Evolutionary conservation across 2,329 filamentous ascomycete genomes (phyloP), one percentile per base, ranked within the genome.

Genomic region (Phialophora expanda): DNA sequence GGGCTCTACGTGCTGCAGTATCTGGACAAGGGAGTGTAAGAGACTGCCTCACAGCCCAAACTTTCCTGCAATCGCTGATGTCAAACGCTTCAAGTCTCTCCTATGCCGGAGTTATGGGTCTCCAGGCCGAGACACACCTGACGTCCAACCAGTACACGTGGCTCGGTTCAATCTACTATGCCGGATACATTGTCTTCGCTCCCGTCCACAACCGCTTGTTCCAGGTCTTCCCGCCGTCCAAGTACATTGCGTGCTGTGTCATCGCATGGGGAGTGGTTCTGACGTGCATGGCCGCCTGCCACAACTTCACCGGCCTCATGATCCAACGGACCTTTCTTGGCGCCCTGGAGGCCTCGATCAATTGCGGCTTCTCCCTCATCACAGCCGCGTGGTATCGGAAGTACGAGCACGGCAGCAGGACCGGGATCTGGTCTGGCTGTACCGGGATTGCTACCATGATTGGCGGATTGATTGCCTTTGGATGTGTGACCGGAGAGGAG

Each of bases 161-260:
- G 56, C 56, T 58, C 17, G 56, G 56, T n/a, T 58, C 56, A 2
- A 58, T 58, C 22, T 58, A 58, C 34, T 58, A 58, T 6, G 56
- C 56, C 41, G 56, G 56, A 8, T 58, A 58, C 56, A 58, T 58
- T 24, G 56, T 58, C 56, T 58, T 58, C 56, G 56, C 56, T 58
- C 56, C 56, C 12, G 17, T 58, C 20, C 56, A 58, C 38, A 58
- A 58, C 56, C 56, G 56, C 5, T 3, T 58, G 56, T 58, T 58
- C 56, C 56, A 58, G 38, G 38, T 58, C 38, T 58, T 58, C 38
- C 56, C 56, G 26, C 56, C 56, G 24, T 58, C 56, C 30, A 41
- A 58, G 38, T 58, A 58, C 22, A 58, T 58, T 30, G 56, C 56
- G 38, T 58, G 56, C 20, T 58, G 56, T 58, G 56, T 58, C 24